phyloP scores from a whole-genome alignment of 2,329 filamentous ascomycete genomes.

The Neofusicoccum ribis region DNA sequence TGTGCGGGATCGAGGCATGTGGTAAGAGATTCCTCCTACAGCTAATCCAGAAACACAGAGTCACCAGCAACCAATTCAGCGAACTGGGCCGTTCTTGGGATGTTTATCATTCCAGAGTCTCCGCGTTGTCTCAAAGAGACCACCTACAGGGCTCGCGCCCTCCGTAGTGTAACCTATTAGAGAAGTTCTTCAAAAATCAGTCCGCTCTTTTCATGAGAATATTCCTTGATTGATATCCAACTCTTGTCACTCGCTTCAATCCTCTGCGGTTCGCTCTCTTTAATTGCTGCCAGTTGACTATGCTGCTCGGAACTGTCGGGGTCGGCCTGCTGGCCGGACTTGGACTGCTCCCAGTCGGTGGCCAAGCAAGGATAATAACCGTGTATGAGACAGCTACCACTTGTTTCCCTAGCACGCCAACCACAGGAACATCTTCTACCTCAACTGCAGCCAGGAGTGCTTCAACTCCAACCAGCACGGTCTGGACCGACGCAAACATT shows the following conservation, averaged over 20 bases:
- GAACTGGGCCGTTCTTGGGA: background rate
- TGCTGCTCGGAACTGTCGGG: background rate
- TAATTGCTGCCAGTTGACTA: background rate
- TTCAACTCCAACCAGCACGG: background rate
- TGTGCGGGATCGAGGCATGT: too few species aligned
- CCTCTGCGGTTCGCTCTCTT: background rate
- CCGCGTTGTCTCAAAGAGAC: background rate
- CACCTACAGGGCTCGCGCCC: background rate
- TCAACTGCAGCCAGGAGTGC: background rate
- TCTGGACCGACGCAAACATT: background rate
- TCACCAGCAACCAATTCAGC: background rate
- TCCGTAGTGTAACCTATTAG: background rate
- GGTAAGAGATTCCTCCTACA: background rate
- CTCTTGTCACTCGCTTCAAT: background rate
- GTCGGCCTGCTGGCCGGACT: background rate
- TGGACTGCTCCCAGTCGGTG: background rate
- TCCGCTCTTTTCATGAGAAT: background rate
- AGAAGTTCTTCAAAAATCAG: background rate
- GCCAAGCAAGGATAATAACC: background rate
- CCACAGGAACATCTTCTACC: background rate
- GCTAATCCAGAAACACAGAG: background rate
- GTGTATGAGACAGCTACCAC: slow-evolving; percentile 3
- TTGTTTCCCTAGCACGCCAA: background rate
- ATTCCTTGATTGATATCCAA: background rate
- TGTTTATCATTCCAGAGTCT: slow-evolving; percentile 6